Conservation (phyloP, 2,329 filamentous ascomycete species). For the Colletotrichum kahawae region DNA sequence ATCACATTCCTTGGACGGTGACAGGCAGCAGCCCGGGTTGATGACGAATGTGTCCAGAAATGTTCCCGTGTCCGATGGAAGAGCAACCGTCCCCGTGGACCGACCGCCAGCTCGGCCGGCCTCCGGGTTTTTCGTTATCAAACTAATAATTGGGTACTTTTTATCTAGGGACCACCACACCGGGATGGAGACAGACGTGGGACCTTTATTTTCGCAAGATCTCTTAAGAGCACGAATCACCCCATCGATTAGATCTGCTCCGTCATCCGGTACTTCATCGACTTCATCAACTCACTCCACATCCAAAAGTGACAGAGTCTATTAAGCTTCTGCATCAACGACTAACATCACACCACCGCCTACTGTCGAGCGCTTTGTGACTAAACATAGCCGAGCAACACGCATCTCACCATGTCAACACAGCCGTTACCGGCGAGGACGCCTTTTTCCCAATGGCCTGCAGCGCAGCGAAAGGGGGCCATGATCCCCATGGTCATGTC, state of each 20-base stretch:
- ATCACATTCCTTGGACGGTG: neutral
- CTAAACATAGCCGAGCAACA: neutral
- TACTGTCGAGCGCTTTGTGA: neutral
- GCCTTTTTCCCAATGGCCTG: slow-evolving; percentile 1
- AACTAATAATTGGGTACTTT: neutral
- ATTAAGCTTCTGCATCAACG: neutral
- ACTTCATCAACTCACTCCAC: neutral
- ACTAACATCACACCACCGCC: neutral
- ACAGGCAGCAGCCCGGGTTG: neutral
- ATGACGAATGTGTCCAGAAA: neutral
- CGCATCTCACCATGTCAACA: neutral
- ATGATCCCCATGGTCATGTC: neutral
- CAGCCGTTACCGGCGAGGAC: neutral
- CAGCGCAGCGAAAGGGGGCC: neutral
- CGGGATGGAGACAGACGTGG: neutral
- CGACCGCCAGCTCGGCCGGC: neutral
- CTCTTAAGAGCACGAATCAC: neutral
- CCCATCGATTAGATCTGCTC: neutral
- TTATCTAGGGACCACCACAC: neutral
- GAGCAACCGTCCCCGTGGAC: neutral
- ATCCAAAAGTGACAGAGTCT: neutral
- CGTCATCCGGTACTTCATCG: neutral
- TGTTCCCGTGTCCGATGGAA: neutral
- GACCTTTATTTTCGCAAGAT: neutral
- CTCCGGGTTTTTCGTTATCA: neutral